Evolutionary conservation across 129 eudicot genomes (phyloP).

Genomic region (Escallonia herrerae): DNA sequence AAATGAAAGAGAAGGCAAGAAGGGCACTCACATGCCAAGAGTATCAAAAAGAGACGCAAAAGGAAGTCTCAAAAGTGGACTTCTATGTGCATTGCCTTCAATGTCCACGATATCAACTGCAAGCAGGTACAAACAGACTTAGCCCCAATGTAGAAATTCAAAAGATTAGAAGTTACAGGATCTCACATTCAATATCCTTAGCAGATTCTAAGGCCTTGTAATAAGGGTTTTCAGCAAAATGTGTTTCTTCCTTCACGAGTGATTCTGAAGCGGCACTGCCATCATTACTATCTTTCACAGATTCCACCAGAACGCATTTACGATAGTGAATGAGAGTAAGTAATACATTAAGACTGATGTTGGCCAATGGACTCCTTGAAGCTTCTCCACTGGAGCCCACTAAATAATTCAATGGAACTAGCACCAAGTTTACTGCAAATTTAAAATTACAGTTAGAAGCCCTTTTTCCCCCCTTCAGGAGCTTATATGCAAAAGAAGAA

Average conservation of each 20-base stretch:
- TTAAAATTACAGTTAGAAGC: slow-evolving; percentile 4
- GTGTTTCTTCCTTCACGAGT: slow-evolving; percentile 52
- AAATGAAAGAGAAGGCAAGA: slow-evolving; percentile 6
- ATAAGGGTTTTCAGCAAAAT: slow-evolving; percentile 67
- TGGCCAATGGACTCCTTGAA: slow-evolving; percentile 63
- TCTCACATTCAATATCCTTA: slow-evolving; percentile 77
- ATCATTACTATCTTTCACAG: slow-evolving; percentile 34
- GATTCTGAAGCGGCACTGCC: slow-evolving; percentile 49
- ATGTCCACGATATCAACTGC: slow-evolving; percentile 83
- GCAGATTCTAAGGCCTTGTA: slow-evolving; percentile 83
- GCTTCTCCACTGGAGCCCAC: slow-evolving; percentile 55
- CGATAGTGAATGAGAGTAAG: slow-evolving; percentile 75
- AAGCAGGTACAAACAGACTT: slow-evolving; percentile 16
- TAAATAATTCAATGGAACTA: slow-evolving; percentile 63
- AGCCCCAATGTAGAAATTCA: slow-evolving; percentile 1
- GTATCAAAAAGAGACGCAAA: slow-evolving; percentile 93
- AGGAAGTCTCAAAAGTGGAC: slow-evolving; percentile 67
- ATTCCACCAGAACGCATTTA: slow-evolving; percentile 55
- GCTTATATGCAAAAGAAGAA: too few species aligned
- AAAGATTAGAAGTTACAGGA: slow-evolving; percentile 2
- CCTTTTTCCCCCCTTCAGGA: background rate
- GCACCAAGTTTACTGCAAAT: slow-evolving; percentile 81
- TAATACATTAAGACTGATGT: slow-evolving; percentile 72
- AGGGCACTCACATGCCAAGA: slow-evolving; percentile 86
- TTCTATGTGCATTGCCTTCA: slow-evolving; percentile 70